Conservation (phyloP, 140 eudicot species). For the Eryngium alpinum region DNA sequence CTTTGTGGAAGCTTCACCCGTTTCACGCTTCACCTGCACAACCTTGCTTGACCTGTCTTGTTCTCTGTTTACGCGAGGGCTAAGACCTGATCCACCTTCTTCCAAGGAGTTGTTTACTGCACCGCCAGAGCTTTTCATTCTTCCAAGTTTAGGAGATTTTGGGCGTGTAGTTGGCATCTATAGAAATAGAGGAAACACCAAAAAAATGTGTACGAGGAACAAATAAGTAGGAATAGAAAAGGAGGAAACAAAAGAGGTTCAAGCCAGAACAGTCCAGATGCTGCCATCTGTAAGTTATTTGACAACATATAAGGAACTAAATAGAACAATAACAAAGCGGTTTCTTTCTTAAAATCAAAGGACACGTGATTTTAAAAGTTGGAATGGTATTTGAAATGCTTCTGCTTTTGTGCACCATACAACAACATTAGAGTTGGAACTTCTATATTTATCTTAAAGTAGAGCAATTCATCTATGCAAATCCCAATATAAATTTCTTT, state of each 20-base stretch:
- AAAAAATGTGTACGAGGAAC: conserved; percentile 2
- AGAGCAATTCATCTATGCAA: neutral
- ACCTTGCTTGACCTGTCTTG: conserved; percentile 32
- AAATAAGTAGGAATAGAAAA: too few species aligned
- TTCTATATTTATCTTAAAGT: neutral
- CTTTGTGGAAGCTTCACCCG: conserved; percentile 20
- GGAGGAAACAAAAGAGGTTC: neutral
- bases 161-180: conserved; percentile 84
- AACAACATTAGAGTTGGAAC: neutral
- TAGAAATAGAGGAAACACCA: neutral
- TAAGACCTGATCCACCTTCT: conserved; percentile 28
- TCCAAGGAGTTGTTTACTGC: conserved; percentile 36
- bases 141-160: conserved; percentile 85
- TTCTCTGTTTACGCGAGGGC: conserved; percentile 35
- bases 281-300: neutral
- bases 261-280: neutral
- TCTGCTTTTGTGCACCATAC: too few species aligned
- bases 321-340: neutral
- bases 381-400: neutral
- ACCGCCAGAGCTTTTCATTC: conserved; percentile 41
- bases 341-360: neutral
- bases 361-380: too few species aligned
- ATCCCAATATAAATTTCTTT: neutral
- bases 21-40: conserved; percentile 22
- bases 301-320: neutral